Base-by-base conservation (phyloP, 1,284 basidiomycete genomes). In the Ceratobasidium sp. region DNA sequence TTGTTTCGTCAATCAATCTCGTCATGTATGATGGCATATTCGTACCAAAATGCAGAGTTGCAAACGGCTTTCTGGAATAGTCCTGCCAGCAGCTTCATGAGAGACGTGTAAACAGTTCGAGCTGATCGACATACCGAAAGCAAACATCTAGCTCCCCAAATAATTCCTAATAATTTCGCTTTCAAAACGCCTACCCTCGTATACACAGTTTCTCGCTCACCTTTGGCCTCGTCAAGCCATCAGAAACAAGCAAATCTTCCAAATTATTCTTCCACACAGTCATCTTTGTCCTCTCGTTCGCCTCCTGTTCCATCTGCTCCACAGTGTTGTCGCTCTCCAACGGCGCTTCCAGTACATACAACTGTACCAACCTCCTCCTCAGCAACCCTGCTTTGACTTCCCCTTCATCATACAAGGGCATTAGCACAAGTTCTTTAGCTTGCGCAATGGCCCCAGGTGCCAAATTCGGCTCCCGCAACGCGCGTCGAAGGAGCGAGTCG, bases 221-320 rank as follows among this genome's bases (percentile, higher is more conserved):
- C 84, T 90, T 84, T 23, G 93, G 92, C 78, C 87, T 84, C 81
- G 89, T 87, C 75, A 90, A 83, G 60, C 91, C 93, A 83, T 90
- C 91, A 76, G 86, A 88, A 46, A 94, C 86, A 49, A 95, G 86
- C 33, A 93, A 88, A 80, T 93, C 91, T 83, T 94, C 92, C 77
- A 95, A 85, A 83, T 94, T 95, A 44, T 86, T 84, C 84, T 94
- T 95, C 94, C 94, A 95, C 51, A 88, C 86, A 28, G 87, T 86
- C 81, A 88, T 88, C 82, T 87, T 89, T 72, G 90, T 89, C 76
- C 91, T 88, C 81, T 93, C 89, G 26, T 88, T 87, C 80, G 89
- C 86, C 81, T 91, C 89, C 75, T 94, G 84, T 60, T 88, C 89
- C 10, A 91, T 90, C 90, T 91, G 92, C 81, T 94, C 94, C 39